These are phyloP conservation scores for Thuja plicata DNA, from an alignment of 83 land plant genomes.

Conservation along the genomic window DNA sequence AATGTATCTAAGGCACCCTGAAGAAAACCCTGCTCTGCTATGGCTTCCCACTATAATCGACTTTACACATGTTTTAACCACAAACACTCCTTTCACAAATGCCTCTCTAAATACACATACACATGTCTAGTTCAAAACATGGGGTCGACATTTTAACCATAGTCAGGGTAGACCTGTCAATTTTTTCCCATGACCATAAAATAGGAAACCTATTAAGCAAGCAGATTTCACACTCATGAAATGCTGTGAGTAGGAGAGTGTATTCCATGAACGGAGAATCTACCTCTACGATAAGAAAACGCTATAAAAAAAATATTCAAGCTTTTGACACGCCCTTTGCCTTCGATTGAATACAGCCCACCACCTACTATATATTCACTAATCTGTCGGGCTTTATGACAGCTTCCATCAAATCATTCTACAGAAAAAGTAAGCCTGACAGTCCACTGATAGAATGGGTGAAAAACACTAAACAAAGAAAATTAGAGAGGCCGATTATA, in stretches of 20 bases:
- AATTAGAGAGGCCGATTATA: not conserved
- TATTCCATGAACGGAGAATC: not conserved
- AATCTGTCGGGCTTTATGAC: conserved; percentile 2
- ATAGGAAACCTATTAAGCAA: not conserved
- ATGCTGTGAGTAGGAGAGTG: not conserved
- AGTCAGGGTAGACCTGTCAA: not conserved
- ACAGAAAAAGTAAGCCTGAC: not conserved
- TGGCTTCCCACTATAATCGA: not conserved
- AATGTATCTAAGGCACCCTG: not conserved
- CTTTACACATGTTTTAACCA: not conserved
- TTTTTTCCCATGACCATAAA: not conserved
- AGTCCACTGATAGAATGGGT: not conserved
- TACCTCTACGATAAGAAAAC: not conserved
- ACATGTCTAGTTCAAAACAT: not conserved
- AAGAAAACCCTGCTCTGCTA: not conserved
- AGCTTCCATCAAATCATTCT: not conserved
- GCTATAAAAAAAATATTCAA: not conserved
- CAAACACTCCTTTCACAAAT: not conserved
- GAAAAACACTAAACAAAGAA: not conserved
- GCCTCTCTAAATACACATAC: not conserved
- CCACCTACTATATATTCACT: not conserved
- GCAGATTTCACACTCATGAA: not conserved
- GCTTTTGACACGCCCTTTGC: not conserved
- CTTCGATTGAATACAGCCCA: not conserved
- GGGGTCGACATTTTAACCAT: not conserved